These are phyloP conservation scores for Citrus reticulata DNA, from an alignment of 345 rosid species.

Conservation along the genomic window DNA sequence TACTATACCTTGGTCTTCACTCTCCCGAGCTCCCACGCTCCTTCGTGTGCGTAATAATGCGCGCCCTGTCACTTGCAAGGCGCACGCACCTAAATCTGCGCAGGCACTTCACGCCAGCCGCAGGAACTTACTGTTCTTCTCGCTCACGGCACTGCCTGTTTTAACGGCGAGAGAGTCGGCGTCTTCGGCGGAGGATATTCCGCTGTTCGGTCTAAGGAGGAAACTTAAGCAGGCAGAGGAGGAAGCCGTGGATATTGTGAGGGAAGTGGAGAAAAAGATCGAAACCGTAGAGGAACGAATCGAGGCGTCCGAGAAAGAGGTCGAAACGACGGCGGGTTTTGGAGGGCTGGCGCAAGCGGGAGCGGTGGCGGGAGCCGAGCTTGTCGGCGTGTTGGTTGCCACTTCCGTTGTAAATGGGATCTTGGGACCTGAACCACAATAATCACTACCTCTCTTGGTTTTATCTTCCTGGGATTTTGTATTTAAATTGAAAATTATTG, in stretches of 20 bases:
- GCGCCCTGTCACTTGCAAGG: constrained; percentile 25
- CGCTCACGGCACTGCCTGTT: constrained; percentile 51
- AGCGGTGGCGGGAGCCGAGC: constrained; percentile 70
- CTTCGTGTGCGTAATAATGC: constrained; percentile 11
- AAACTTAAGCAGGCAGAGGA: constrained; percentile 69
- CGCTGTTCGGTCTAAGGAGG: constrained; percentile 74
- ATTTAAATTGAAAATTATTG: background rate
- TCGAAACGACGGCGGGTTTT: constrained; percentile 44
- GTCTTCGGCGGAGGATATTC: constrained; percentile 58
- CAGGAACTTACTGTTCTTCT: constrained; percentile 49
- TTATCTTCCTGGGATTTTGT: background rate
- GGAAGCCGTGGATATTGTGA: constrained; percentile 68
- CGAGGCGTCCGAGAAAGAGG: constrained; percentile 14
- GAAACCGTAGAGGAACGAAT: constrained; percentile 37
- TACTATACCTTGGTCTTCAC: constrained; percentile 26
- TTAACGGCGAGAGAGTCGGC: constrained; percentile 27
- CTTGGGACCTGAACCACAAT: constrained; percentile 59
- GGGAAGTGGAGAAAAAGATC: constrained; percentile 64
- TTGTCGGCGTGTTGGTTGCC: constrained; percentile 61
- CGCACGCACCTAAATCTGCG: constrained; percentile 22
- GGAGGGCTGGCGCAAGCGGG: constrained; percentile 83
- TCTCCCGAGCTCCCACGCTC: constrained; percentile 22
- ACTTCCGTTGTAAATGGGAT: constrained; percentile 76
- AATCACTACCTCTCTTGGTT: constrained; percentile 21
- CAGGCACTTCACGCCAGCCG: constrained; percentile 32